phyloP scores from a whole-genome alignment of 2,329 filamentous ascomycete species.

The Aspergillus ruber region DNA sequence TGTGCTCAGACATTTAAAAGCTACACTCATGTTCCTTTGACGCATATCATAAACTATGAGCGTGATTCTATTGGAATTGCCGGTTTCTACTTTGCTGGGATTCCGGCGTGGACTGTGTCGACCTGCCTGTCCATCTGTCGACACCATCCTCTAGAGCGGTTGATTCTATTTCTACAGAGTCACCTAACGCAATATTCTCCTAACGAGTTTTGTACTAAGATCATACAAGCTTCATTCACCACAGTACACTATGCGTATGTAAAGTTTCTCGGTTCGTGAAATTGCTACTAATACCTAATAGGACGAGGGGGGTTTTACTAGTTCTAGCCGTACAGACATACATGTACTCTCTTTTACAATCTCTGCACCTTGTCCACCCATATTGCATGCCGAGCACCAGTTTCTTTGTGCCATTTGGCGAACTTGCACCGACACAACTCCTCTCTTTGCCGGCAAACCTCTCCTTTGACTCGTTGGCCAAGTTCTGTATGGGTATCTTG shows the following conservation, averaged over 20 bases:
- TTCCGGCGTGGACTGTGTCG: constrained; percentile 34
- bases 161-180: constrained; percentile 24
- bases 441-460: constrained; percentile 22
- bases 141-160: constrained; percentile 31
- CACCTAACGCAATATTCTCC: constrained; percentile 16
- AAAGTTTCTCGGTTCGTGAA: background rate
- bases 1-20: constrained; percentile 30
- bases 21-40: constrained; percentile 31
- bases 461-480: constrained; percentile 21
- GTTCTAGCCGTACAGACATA: constrained; percentile 36
- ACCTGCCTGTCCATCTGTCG: constrained; percentile 32
- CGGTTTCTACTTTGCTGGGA: constrained; percentile 36
- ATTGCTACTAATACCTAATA: constrained; percentile 18
- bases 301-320: constrained; percentile 29
- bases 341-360: constrained; percentile 39
- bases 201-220: constrained; percentile 19
- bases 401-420: constrained; percentile 33
- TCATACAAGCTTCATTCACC: constrained; percentile 21
- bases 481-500: constrained; percentile 21
- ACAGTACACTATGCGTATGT: constrained; percentile 25
- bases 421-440: constrained; percentile 27
- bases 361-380: constrained; percentile 33
- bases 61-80: constrained; percentile 25
- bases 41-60: constrained; percentile 32
- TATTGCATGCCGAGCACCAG: constrained; percentile 24